A percentile compares a stretch with the other conserved stretches of the same genome.
phyloP scores from a whole-genome alignment of 169 alveolate species.

The Ichthyophthirius multifiliis region DNA sequence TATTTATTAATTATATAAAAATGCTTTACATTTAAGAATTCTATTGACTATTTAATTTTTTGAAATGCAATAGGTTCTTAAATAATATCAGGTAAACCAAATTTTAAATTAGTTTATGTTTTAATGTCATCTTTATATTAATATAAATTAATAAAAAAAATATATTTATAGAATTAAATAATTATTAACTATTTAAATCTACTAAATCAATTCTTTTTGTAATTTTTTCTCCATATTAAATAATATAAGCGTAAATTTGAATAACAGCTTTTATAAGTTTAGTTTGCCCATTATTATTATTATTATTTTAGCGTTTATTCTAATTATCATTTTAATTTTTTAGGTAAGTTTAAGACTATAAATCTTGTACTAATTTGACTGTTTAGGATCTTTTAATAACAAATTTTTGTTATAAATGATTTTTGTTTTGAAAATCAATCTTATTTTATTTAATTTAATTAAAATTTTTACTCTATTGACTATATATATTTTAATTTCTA shows the following conservation, averaged over 20 bases:
- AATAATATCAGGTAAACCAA: not conserved
- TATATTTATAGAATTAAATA: not conserved
- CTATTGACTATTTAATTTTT: not conserved
- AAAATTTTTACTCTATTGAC: too few relatives aligned
- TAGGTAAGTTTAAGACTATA: too few relatives aligned
- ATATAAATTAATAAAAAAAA: not conserved
- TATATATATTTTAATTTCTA: too few relatives aligned
- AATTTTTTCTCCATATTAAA: not conserved
- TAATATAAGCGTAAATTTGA: not conserved
- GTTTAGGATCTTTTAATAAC: too few relatives aligned
- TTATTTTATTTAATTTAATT: too few relatives aligned
- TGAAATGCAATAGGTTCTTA: not conserved
- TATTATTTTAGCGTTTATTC: too few relatives aligned
- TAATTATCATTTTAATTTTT: too few relatives aligned
- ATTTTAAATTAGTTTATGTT: not conserved
- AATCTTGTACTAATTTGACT: too few relatives aligned
- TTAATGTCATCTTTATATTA: not conserved
- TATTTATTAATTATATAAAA: not conserved
- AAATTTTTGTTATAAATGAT: too few relatives aligned
- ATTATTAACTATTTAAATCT: not conserved
- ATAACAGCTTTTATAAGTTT: not conserved
- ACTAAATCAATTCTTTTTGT: not conserved
- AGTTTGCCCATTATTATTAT: too few relatives aligned
- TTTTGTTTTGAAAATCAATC: too few relatives aligned
- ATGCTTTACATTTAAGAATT: not conserved